Percentiles rank a stretch among this genome's conserved stretches.
Evolutionary conservation across 2,329 filamentous ascomycete genomes (phyloP).

Genomic region (Epicoccum nigrum): DNA sequence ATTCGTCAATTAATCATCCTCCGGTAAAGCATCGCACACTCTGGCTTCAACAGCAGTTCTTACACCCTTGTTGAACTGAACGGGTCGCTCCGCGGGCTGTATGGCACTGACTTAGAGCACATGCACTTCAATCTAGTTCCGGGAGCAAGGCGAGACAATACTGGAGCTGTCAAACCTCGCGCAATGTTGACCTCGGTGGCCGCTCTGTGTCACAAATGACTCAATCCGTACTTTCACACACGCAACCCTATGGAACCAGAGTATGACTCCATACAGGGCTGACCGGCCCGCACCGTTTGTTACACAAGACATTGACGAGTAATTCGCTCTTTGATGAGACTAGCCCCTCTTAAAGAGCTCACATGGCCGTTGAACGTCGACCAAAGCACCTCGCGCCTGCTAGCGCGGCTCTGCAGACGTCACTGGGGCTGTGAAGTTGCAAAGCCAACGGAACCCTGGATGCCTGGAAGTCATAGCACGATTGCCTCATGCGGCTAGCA

Average conservation of each 20-base stretch:
- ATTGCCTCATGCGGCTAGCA: constrained; percentile 23
- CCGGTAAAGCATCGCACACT: constrained; percentile 12
- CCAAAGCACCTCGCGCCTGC: constrained; percentile 18
- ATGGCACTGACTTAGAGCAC: not conserved
- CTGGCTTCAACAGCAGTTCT: constrained; percentile 30
- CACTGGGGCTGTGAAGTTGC: constrained; percentile 25
- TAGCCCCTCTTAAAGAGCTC: constrained; percentile 21
- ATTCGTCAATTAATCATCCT: constrained; percentile 29
- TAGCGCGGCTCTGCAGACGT: constrained; percentile 41
- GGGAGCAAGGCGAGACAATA: no score
- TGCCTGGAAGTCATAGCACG: constrained; percentile 18
- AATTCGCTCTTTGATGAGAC: constrained; percentile 13
- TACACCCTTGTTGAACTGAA: constrained; percentile 32
- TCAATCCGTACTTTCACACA: not conserved
- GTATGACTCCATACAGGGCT: constrained; percentile 31
- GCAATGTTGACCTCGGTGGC: not conserved
- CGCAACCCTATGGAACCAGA: not conserved
- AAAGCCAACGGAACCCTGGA: constrained; percentile 28
- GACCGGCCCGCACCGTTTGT: constrained; percentile 30
- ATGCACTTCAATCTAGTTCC: not conserved
- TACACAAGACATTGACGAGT: constrained; percentile 12
- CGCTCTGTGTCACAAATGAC: not conserved
- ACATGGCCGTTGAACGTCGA: constrained; percentile 23
- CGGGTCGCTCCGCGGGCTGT: not conserved
- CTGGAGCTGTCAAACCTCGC: no score